Evolutionary conservation across 805 yeast species (phyloP), one percentile per base, ranked within the genome.

Genomic region (Metschnikowia gelsemii): DNA sequence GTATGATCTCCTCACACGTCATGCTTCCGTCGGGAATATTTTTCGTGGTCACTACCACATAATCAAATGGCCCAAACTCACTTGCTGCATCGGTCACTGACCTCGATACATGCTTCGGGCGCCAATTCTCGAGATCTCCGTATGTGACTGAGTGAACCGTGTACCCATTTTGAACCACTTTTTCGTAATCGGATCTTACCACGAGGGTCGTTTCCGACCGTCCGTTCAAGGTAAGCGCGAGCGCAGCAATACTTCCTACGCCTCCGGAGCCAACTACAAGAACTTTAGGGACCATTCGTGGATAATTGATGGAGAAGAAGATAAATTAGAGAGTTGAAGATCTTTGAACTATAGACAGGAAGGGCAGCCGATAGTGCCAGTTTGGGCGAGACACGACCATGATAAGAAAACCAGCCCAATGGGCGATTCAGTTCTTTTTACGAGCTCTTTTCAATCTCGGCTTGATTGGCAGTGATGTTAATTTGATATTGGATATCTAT

Each of bases 1-100:
- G 23, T 26, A 75, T 62, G 26, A 73, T 66, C 9, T 64, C 66
- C 47, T 71, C 76, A 50, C 73, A 65, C 3, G 75, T 62, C 17
- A 55, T 52, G 8, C 56, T 47, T 0, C 70, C 51, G 20, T 53
- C 57, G 11, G 71, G 70, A 22, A 63, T 54, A 23, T 58, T 63
- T 39, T 65, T 65, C 36, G 70, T 66, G 16, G 66, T 51, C 14
- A 66, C 55, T 2, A 66, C 55, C 8, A 66, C 56, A 40, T 55
- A 60, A 40, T 65, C 69, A 42, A 61, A 66, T 2, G 51, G 52
- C 2, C 54, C 54, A 17, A 42, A 24, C 4, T 35, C 35, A 6
- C 22, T 17, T 5, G 42, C 47, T 2, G 56, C 56, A 9, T 45
- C 49, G 12, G 32, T 33, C 5, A 50, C 56, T 5, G 45, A 30